Base-by-base conservation (phyloP, 495 filamentous ascomycete genomes). In the Apiosordaria backusii region DNA sequence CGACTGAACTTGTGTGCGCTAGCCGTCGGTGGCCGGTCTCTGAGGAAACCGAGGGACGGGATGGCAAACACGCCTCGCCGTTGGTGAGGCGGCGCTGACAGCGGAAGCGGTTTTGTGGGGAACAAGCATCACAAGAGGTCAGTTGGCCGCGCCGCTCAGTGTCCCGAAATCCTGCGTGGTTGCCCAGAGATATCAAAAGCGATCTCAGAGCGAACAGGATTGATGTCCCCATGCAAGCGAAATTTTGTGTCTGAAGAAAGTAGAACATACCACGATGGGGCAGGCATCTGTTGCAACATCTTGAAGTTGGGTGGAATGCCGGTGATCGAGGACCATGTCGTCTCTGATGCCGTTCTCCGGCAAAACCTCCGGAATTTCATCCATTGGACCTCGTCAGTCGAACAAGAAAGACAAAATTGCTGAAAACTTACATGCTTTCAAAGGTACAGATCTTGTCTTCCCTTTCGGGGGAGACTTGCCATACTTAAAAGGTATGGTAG, bases 121-220 rank as follows among this genome's bases (percentile, higher is more conserved):
- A 25, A 61, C 55, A 61, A 61, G 61, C 26, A 55, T 52, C 64
- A 57, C 2, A 10, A 45, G 35, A 45, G 35, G 35, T 15, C 35
- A 45, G 35, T 45, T 45, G 35, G 35, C 35, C 35, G 35, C 35
- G 35, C 35, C 35, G 35, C 35, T 13, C 35, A 45, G 35, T 45
- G 35, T 13, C 2, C 35, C 35, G 35, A 13, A 35, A 18, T 45
- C 13, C 35, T 45, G 35, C 10, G 35, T 45, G 10, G 35, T 45
- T 15, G 35, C 35, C 35, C 10, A 45, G 35, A 45, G 5, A 45
- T 6, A 45, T n/a, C n/a, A n/a, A n/a, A n/a, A n/a, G n/a, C n/a
- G n/a, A n/a, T 10, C 10, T 45, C 35, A 0, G 10, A 45, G 35
- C 9, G 13, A 45, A 2, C 5, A 45, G 35, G 27, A 29, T 29